These are phyloP conservation scores for Citropsis articulata DNA, from an alignment of 345 rosid genomes.

Conservation along the genomic window DNA sequence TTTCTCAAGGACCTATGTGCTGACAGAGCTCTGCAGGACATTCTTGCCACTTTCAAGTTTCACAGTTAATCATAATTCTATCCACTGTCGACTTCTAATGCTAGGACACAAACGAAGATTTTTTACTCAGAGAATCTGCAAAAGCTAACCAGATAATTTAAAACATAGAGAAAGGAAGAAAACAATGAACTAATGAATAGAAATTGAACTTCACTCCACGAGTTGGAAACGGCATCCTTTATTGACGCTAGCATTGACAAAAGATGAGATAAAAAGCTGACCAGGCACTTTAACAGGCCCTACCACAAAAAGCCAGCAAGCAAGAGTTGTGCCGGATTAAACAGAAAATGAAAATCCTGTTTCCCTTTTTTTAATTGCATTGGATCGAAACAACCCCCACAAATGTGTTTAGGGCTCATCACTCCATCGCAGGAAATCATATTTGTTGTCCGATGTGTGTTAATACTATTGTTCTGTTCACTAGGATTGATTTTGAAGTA, in stretches of 20 bases:
- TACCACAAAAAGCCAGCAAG: neutral
- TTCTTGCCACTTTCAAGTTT: slow-evolving; percentile 1
- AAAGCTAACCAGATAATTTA: neutral
- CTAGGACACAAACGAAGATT: neutral
- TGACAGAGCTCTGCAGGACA: neutral
- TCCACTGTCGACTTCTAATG: neutral
- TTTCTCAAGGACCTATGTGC: neutral
- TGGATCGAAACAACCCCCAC: no score
- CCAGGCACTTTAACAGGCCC: no score
- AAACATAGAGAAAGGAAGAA: neutral
- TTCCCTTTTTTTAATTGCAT: no score
- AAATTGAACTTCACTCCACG: no score
- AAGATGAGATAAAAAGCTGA: no score
- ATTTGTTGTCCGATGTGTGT: neutral
- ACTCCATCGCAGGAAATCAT: neutral
- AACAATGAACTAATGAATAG: no score
- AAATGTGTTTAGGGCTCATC: no score
- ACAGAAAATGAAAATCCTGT: neutral
- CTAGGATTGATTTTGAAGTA: neutral
- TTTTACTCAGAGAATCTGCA: neutral
- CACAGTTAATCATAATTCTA: neutral
- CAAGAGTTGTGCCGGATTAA: neutral
- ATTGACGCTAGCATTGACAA: no score
- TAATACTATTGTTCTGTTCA: neutral
- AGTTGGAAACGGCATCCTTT: no score